Conservation (phyloP, 371 early-diverging fungal species). For the Smittium culicis region DNA sequence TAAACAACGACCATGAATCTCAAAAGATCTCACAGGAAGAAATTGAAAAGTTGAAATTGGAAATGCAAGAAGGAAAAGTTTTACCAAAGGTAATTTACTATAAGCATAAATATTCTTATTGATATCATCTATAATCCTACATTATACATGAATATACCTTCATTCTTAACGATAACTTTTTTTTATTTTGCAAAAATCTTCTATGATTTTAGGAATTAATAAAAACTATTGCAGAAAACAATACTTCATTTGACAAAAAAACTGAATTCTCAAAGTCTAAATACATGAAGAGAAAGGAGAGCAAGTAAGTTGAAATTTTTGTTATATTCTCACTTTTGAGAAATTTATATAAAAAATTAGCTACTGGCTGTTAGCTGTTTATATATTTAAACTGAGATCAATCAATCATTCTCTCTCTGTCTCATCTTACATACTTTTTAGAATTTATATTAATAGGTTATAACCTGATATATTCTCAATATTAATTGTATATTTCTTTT, state of each 20-base stretch:
- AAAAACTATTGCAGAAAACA: slow-evolving; percentile 61
- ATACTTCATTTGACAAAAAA: slow-evolving; percentile 72
- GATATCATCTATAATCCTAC: too few relatives aligned
- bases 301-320: too few relatives aligned
- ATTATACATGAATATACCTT: too few relatives aligned
- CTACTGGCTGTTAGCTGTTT: too few relatives aligned
- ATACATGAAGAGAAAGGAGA: slow-evolving; percentile 82
- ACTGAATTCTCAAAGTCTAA: slow-evolving; percentile 93
- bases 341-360: too few relatives aligned
- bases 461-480: not conserved
- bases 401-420: too few relatives aligned
- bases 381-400: too few relatives aligned
- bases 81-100: not conserved
- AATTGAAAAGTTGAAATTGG: slow-evolving; percentile 65
- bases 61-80: slow-evolving; percentile 51
- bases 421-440: too few relatives aligned
- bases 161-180: too few relatives aligned
- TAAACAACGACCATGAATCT: slow-evolving; percentile 50
- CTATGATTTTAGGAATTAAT: slow-evolving; percentile 46
- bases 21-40: slow-evolving; percentile 75
- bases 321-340: too few relatives aligned
- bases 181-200: too few relatives aligned
- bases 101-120: not conserved
- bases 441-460: too few relatives aligned
- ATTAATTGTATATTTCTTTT: not conserved